phyloP scores from a whole-genome alignment of 2,329 filamentous ascomycete species.

The Tympanopsis confertula region DNA sequence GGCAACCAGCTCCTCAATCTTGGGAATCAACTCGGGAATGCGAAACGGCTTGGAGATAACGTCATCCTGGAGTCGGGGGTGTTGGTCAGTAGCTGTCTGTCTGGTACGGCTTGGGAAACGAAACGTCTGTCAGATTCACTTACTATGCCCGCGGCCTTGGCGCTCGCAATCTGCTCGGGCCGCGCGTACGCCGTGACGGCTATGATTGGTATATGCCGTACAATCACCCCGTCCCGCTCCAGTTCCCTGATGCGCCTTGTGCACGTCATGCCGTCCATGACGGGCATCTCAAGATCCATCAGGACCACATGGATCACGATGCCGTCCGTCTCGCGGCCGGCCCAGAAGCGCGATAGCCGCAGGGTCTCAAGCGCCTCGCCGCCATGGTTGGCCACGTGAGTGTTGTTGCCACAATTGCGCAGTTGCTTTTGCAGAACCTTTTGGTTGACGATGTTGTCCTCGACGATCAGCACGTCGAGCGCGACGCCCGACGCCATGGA shows the following conservation, averaged over 20 bases:
- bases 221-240: constrained; percentile 48
- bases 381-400: constrained; percentile 53
- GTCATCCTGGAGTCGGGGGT: constrained; percentile 39
- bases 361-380: constrained; percentile 48
- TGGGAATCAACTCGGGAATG: constrained; percentile 58
- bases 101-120: constrained; percentile 62
- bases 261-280: constrained; percentile 72
- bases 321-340: constrained; percentile 24
- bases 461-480: constrained; percentile 48
- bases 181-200: constrained; percentile 76
- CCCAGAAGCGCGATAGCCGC: constrained; percentile 43
- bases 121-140: constrained; percentile 46
- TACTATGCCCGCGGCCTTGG: constrained; percentile 63
- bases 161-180: constrained; percentile 61
- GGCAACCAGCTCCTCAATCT: constrained; percentile 38
- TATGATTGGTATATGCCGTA: constrained; percentile 62
- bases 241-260: constrained; percentile 58
- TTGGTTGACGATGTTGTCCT: constrained; percentile 59
- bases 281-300: constrained; percentile 76
- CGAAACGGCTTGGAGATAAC: constrained; percentile 72
- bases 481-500: not conserved
- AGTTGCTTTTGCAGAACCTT: constrained; percentile 51
- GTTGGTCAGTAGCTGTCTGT: not conserved
- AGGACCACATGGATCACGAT: constrained; percentile 55
- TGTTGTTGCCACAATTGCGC: constrained; percentile 46